Evolutionary conservation across 2,329 filamentous ascomycete genomes (phyloP).

Genomic region (Fusarium coffeatum): DNA sequence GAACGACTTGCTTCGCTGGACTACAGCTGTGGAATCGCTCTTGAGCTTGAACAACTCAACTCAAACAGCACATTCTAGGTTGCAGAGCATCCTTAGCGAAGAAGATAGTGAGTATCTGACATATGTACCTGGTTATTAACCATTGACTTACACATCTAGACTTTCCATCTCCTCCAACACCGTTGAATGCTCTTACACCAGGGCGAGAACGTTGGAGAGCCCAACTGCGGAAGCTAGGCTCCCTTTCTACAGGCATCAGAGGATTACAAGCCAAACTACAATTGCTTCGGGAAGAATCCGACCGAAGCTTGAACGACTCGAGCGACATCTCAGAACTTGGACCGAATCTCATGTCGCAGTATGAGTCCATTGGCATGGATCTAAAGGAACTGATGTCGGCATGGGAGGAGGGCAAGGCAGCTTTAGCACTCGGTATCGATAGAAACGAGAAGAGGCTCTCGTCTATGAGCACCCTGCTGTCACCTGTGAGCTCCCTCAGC

Average conservation of each 20-base stretch:
- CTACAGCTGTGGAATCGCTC: constrained; percentile 80
- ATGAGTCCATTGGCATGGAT: constrained; percentile 93
- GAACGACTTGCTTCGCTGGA: constrained; percentile 82
- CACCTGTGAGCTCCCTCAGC: constrained; percentile 72
- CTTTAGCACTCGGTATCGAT: constrained; percentile 83
- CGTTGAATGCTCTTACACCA: constrained; percentile 73
- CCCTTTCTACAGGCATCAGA: constrained; percentile 88
- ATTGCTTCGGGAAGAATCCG: constrained; percentile 89
- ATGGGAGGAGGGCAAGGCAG: constrained; percentile 89
- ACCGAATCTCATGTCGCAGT: constrained; percentile 83
- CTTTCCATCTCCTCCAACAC: constrained; percentile 66
- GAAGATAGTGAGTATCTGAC: constrained; percentile 74
- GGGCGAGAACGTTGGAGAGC: constrained; percentile 86
- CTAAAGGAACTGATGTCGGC: constrained; percentile 82
- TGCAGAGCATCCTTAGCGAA: constrained; percentile 78
- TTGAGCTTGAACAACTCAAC: constrained; percentile 72
- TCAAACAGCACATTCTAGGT: constrained; percentile 69
- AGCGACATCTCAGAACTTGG: constrained; percentile 80
- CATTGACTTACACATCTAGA: constrained; percentile 51
- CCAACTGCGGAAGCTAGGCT: constrained; percentile 88
- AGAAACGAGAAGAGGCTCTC: constrained; percentile 78
- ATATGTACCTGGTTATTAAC: not conserved
- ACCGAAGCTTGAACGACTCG: constrained; percentile 79
- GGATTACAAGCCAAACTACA: constrained; percentile 95
- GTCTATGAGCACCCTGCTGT: constrained; percentile 69